Conservation (phyloP, 192 early-diverging fungal species). For the Funneliformis mosseae region DNA sequence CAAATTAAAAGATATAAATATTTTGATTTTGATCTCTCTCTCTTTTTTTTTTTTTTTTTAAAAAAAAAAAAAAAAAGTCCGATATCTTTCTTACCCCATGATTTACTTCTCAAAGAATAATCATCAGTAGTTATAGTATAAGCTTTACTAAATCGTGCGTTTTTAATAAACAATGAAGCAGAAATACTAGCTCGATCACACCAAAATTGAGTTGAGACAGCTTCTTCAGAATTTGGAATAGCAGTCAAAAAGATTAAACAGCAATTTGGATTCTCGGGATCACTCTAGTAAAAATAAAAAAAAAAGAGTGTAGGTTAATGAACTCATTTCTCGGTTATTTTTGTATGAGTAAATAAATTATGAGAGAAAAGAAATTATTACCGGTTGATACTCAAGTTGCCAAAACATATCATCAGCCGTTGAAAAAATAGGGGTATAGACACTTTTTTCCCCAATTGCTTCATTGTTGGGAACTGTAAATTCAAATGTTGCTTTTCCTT, state of each 20-base stretch:
- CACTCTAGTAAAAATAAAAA: neutral
- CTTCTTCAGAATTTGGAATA: conserved; percentile 11
- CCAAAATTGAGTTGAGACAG: neutral
- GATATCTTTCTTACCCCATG: too few relatives aligned
- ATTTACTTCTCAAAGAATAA: too few relatives aligned
- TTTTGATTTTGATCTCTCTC: too few relatives aligned
- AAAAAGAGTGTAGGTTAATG: neutral
- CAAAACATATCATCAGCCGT: conserved; percentile 16
- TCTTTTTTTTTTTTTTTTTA: too few relatives aligned
- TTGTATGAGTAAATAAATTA: too few relatives aligned
- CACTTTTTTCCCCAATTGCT: neutral
- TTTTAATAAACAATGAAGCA: neutral
- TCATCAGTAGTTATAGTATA: neutral
- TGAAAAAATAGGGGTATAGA: neutral
- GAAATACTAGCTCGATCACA: neutral
- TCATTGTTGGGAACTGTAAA: neutral
- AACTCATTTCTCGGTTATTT: neutral
- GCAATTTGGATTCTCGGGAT: neutral
- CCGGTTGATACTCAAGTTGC: conserved; percentile 20
- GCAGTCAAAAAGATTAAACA: conserved; percentile 14
- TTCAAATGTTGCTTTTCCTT: neutral
- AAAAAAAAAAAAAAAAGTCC: too few relatives aligned
- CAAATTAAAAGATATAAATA: too few relatives aligned
- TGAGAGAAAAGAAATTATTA: neutral
- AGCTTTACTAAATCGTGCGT: neutral